Percentiles rank a stretch among this genome's conserved stretches.
phyloP scores from a whole-genome alignment of 1,284 basidiomycete species.

The Naganishia albida region DNA sequence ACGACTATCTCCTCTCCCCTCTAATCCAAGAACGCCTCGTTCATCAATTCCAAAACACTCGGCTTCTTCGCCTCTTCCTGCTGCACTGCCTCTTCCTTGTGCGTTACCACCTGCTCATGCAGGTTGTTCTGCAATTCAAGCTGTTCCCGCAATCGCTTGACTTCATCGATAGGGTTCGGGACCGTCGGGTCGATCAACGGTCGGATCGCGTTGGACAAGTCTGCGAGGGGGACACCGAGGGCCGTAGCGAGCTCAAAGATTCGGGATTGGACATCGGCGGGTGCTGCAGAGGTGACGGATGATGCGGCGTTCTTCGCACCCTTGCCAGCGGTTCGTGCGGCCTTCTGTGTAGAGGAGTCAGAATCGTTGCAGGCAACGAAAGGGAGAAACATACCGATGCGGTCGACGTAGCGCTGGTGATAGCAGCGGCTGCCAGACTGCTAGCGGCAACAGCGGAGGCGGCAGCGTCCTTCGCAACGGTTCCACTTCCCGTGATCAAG shows the following conservation, averaged over 20 bases:
- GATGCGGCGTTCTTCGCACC: conserved; percentile 23
- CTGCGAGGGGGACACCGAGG: conserved; percentile 51
- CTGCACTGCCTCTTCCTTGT: conserved; percentile 32
- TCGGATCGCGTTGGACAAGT: conserved; percentile 49
- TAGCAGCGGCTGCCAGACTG: conserved; percentile 31
- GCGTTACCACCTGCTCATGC: conserved; percentile 31
- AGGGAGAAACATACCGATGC: conserved; percentile 2
- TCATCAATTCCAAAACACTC: conserved; percentile 45
- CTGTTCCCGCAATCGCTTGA: conserved; percentile 42
- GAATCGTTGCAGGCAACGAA: not conserved
- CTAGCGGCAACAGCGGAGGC: conserved; percentile 33
- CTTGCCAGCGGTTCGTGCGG: conserved; percentile 16
- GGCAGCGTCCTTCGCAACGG: conserved; percentile 31
- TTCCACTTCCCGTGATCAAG: conserved; percentile 46
- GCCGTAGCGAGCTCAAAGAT: conserved; percentile 48
- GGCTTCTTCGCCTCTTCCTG: conserved; percentile 36
- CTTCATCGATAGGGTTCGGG: conserved; percentile 47
- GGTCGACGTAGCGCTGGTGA: conserved; percentile 6
- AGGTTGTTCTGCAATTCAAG: conserved; percentile 38
- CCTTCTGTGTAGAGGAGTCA: conserved; percentile 6
- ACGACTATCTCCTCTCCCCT: not conserved
- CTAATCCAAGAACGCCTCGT: conserved; percentile 52
- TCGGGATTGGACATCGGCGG: conserved; percentile 46
- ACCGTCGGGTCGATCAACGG: conserved; percentile 52
- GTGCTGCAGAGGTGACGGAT: conserved; percentile 27